Evolutionary conservation across 306 rosid species (phyloP).

Genomic region (Acmispon strigosus): DNA sequence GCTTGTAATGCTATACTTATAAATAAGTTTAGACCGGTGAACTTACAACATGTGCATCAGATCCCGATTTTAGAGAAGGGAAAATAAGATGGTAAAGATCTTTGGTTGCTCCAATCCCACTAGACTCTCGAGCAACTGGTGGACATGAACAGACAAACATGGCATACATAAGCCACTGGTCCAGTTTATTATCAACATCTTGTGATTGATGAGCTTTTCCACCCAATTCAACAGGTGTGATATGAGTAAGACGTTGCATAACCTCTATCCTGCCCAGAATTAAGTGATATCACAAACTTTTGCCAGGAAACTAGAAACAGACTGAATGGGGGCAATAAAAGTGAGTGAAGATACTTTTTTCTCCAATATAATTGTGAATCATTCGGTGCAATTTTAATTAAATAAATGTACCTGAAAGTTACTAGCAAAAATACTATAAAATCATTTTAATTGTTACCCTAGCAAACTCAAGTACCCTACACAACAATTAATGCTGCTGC

Average conservation of each 20-base stretch:
- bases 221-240: slow-evolving; percentile 92
- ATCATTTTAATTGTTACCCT: not conserved
- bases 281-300: slow-evolving; percentile 17
- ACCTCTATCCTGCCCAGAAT: slow-evolving; percentile 74
- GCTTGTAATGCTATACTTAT: slow-evolving; percentile 7
- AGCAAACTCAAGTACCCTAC: slow-evolving; percentile 5
- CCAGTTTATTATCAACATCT: slow-evolving; percentile 91
- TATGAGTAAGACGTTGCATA: slow-evolving; percentile 85
- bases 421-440: not conserved
- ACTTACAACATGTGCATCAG: slow-evolving; percentile 83
- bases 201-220: slow-evolving; percentile 93
- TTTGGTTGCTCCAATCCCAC: slow-evolving; percentile 55
- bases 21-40: slow-evolving; percentile 13
- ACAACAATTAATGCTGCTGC: not conserved
- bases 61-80: slow-evolving; percentile 88
- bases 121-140: slow-evolving; percentile 69
- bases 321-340: not conserved
- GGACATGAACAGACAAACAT: slow-evolving; percentile 96
- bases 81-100: slow-evolving; percentile 89
- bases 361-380: not conserved
- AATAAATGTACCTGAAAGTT: not conserved
- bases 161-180: slow-evolving; percentile 98
- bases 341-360: not conserved
- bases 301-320: not conserved
- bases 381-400: not conserved